Conservation (phyloP, 2,329 filamentous ascomycete species). For the Penicillium sp. region DNA sequence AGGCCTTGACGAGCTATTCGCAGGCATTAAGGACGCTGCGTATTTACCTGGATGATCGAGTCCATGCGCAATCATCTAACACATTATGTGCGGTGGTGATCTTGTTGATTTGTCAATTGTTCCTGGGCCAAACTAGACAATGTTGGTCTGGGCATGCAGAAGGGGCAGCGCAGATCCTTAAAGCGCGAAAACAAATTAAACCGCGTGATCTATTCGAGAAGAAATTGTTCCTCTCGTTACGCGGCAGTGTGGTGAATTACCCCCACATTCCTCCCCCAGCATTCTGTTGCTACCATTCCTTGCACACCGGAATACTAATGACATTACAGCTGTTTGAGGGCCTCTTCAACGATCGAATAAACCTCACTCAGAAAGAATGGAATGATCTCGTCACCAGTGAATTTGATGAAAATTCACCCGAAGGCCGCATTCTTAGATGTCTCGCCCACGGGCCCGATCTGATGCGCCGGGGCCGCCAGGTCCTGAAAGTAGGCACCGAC, state of each 20-base stretch:
- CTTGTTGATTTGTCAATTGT: constrained; percentile 34
- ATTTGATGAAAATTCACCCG: constrained; percentile 25
- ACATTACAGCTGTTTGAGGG: constrained; percentile 36
- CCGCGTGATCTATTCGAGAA: constrained; percentile 37
- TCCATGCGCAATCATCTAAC: constrained; percentile 31
- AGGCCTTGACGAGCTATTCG: constrained; percentile 33
- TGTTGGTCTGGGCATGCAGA: constrained; percentile 33
- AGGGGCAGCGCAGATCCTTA: constrained; percentile 38
- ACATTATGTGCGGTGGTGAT: constrained; percentile 42
- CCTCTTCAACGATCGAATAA: constrained; percentile 35
- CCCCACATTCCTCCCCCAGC: not conserved
- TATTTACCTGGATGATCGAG: constrained; percentile 31
- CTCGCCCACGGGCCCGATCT: constrained; percentile 33
- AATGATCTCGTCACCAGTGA: constrained; percentile 32
- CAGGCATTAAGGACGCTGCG: constrained; percentile 29
- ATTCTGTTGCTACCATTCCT: not conserved
- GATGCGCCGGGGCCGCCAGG: constrained; percentile 26
- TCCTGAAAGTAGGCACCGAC: constrained; percentile 8
- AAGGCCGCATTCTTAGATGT: constrained; percentile 33
- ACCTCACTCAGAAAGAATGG: constrained; percentile 36
- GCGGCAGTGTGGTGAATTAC: constrained; percentile 36
- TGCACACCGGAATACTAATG: not conserved
- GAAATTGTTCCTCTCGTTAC: constrained; percentile 34
- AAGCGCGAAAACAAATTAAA: constrained; percentile 30
- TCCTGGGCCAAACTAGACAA: constrained; percentile 18